Evolutionary conservation across 75 land plant species (phyloP).

Genomic region (Larix kaempferi): DNA sequence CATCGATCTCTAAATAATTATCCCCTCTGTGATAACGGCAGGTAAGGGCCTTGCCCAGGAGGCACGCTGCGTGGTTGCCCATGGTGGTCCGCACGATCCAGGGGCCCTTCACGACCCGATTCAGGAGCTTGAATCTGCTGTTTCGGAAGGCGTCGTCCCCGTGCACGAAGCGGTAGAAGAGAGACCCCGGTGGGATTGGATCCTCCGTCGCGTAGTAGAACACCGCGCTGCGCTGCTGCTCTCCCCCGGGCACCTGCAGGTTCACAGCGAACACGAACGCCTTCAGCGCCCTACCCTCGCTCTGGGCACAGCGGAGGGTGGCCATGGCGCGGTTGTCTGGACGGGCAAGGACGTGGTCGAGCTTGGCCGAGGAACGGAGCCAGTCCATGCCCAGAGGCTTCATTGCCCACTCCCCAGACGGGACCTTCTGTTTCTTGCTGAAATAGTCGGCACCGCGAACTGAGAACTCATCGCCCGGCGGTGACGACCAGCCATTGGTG

Average conservation of each 20-base stretch:
- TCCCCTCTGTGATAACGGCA: constrained; percentile 32
- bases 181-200: constrained; percentile 27
- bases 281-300: constrained; percentile 5
- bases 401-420: constrained; percentile 26
- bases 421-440: constrained; percentile 21
- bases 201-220: constrained; percentile 48
- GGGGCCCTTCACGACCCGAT: constrained; percentile 40
- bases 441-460: constrained; percentile 34
- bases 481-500: constrained; percentile 43
- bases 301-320: constrained; percentile 32
- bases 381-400: constrained; percentile 74
- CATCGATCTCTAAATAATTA: constrained; percentile 49
- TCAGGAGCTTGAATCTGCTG: constrained; percentile 42
- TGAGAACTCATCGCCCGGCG: constrained; percentile 20
- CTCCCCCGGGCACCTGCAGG: constrained; percentile 45
- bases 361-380: constrained; percentile 53
- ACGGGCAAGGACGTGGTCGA: constrained; percentile 75
- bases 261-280: constrained; percentile 41
- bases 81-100: constrained; percentile 51
- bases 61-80: constrained; percentile 50
- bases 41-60: constrained; percentile 46
- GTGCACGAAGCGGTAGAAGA: constrained; percentile 40
- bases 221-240: constrained; percentile 37
- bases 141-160: constrained; percentile 47
- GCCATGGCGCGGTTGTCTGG: constrained; percentile 68